Conservation (phyloP, 805 yeast species). For the Metschnikowia colocasiae region DNA sequence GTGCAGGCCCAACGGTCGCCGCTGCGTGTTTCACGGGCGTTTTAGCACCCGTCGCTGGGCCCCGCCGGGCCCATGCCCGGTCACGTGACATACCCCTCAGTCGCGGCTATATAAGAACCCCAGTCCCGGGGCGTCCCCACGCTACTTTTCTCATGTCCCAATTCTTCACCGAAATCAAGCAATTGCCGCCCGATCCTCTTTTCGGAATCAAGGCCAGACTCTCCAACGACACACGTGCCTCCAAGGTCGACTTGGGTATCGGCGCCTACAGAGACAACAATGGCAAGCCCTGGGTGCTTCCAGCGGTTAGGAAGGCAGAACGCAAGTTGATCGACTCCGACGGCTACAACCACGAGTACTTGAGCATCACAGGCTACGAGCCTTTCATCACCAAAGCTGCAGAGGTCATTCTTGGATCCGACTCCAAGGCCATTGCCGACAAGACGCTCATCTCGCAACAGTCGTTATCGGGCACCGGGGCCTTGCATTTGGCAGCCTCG, state of each 20-base stretch:
- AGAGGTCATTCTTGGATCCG: slow-evolving; percentile 63
- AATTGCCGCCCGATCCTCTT: slow-evolving; percentile 81
- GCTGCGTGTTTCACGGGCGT: too few relatives aligned
- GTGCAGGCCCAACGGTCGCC: too few relatives aligned
- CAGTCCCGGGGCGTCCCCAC: not conserved
- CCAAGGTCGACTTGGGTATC: slow-evolving; percentile 82
- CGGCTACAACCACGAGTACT: slow-evolving; percentile 65
- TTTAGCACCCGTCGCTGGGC: too few relatives aligned
- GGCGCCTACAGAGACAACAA: slow-evolving; percentile 72
- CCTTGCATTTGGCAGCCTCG: slow-evolving; percentile 82
- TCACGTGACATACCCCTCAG: slow-evolving; percentile 5
- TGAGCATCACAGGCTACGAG: slow-evolving; percentile 75
- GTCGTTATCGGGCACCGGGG: slow-evolving; percentile 85
- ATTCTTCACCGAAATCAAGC: slow-evolving; percentile 49
- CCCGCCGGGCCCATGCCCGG: not conserved
- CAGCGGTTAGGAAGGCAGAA: slow-evolving; percentile 70
- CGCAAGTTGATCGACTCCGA: slow-evolving; percentile 53
- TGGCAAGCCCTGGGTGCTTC: slow-evolving; percentile 71
- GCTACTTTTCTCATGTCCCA: slow-evolving; percentile 26
- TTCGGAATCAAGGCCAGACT: slow-evolving; percentile 75
- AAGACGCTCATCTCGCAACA: slow-evolving; percentile 60
- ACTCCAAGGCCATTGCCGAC: slow-evolving; percentile 30
- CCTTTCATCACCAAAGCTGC: slow-evolving; percentile 69
- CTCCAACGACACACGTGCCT: slow-evolving; percentile 50
- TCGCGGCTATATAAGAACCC: slow-evolving; percentile 2